These are phyloP conservation scores for Fusarium kyushuense DNA, from an alignment of 2,329 filamentous ascomycete genomes.

Conservation along the genomic window DNA sequence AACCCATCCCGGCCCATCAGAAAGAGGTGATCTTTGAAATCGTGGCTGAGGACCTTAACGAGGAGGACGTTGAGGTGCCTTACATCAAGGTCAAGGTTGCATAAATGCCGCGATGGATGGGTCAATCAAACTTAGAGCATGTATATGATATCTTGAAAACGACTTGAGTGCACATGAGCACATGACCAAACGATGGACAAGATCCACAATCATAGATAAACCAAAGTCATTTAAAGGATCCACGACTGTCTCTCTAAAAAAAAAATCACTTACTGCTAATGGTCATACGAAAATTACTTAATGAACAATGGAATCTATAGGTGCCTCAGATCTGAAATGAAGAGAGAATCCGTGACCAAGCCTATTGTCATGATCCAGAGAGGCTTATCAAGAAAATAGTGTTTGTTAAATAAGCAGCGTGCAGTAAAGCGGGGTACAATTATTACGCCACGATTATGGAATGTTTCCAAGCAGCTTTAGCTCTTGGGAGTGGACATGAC, in stretches of 20 bases:
- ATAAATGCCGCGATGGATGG: constrained; percentile 26
- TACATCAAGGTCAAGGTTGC: constrained; percentile 89
- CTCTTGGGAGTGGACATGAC: constrained; percentile 17
- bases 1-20: constrained; percentile 89
- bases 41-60: constrained; percentile 87
- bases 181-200: constrained; percentile 27
- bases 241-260: neutral
- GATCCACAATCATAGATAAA: constrained; percentile 42
- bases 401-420: constrained; percentile 36
- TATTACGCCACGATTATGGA: constrained; percentile 48
- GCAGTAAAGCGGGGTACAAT: constrained; percentile 42
- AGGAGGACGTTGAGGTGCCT: constrained; percentile 95
- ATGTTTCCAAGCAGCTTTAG: constrained; percentile 24
- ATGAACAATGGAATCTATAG: neutral
- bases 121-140: constrained; percentile 16
- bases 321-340: neutral
- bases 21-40: constrained; percentile 98
- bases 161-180: constrained; percentile 31
- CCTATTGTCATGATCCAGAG: constrained; percentile 28
- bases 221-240: constrained; percentile 25
- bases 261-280: neutral
- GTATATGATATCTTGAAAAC: constrained; percentile 29
- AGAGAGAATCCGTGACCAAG: constrained; percentile 17
- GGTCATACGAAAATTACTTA: neutral
- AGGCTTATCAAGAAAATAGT: constrained; percentile 39